Percentiles rank a stretch among this genome's conserved stretches.
These are phyloP conservation scores for Cephaloascus albidus DNA, from an alignment of 805 yeast genomes.

Conservation along the genomic window DNA sequence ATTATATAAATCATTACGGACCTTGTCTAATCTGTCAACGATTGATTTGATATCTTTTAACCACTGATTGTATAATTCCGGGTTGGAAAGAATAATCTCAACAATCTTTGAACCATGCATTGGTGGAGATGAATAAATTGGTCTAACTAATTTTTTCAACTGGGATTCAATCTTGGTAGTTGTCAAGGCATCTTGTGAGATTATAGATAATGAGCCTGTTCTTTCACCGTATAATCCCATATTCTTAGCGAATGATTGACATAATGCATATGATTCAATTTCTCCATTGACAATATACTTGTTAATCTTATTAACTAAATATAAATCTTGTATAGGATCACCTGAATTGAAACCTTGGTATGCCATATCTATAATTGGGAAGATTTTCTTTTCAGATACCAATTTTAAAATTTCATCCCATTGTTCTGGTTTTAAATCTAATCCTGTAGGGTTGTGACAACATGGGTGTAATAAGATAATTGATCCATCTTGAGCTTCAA, in stretches of 20 bases:
- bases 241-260: conserved; percentile 96
- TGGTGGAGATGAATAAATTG: conserved; percentile 90
- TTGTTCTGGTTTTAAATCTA: conserved; percentile 76
- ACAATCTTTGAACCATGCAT: conserved; percentile 90
- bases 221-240: conserved; percentile 98
- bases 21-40: conserved; percentile 68
- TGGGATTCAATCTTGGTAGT: conserved; percentile 60
- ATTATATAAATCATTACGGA: conserved; percentile 57
- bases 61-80: conserved; percentile 65
- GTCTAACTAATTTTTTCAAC: conserved; percentile 74
- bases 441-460: conserved; percentile 96
- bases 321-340: conserved; percentile 60
- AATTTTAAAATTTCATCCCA: conserved; percentile 72
- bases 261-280: conserved; percentile 46
- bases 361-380: conserved; percentile 88
- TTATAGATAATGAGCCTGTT: conserved; percentile 70
- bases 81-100: conserved; percentile 57
- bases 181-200: conserved; percentile 47
- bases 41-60: conserved; percentile 67
- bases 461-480: conserved; percentile 83
- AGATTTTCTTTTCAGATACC: conserved; percentile 44
- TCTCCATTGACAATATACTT: conserved; percentile 38
- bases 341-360: conserved; percentile 95
- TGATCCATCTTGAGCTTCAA: conserved; percentile 45
- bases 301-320: conserved; percentile 35